Base-by-base conservation (phyloP, 2,329 filamentous ascomycete genomes). In the Hypoxylon sp. region DNA sequence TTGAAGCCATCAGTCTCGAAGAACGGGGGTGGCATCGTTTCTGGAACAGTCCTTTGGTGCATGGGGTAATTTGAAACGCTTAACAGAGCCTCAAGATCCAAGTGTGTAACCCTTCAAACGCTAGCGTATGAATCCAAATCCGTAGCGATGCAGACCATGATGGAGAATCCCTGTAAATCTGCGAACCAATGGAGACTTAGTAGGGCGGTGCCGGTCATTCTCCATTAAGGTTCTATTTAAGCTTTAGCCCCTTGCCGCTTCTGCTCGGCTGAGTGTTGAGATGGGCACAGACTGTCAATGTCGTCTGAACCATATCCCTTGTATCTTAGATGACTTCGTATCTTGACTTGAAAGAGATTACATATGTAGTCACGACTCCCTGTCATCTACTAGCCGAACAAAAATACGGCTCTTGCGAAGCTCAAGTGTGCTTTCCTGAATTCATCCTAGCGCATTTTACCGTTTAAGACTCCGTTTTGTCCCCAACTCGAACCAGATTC, bases 51-150 rank as follows among this genome's bases (percentile, higher is more conserved):
- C 45, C n/a, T 46, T 50, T 43, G n/a, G 41, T 6, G 34, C 17
- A 61, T 41, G 53, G 46, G 46, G 43, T 52, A 14, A 46, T 57
- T 25, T 64, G 65, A 68, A 68, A 68, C 65, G n/a, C 23, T 11
- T 55, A 49, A 11, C 25, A 65, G 63, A 70, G 65, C 59, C 63
- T 64, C 62, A 59, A 38, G 36, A 56, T 19, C 52, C 23, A 46
- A 60, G 46, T 23, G 51, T 46, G 30, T 58, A 52, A 66, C 65
- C 65, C 68, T 70, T 70, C 65, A 66, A 70, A 70, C 68, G 19
- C 46, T 70, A 66, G 65, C 34, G 65, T 55, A 68, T 55, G 46
- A 51, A 52, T 41, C 34, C 21, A 41, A 48, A 48, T 38, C 60
- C 25, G 46, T 59, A 51, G 34, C 58, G 63, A 63, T 60, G 60